Conservation (phyloP, 371 early-diverging fungal genomes). For the Actinomortierella wolfii region DNA sequence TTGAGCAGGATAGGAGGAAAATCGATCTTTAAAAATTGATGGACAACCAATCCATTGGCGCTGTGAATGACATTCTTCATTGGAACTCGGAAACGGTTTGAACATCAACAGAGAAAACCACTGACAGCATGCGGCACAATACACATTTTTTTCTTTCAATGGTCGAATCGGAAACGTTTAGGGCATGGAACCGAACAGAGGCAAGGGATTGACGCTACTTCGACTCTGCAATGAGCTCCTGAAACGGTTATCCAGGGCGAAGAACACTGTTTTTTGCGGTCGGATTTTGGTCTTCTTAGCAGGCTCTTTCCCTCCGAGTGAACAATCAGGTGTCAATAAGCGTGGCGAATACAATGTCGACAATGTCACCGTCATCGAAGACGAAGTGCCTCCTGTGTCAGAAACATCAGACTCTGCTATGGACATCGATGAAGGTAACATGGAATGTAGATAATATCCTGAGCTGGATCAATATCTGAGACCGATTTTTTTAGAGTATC, state of each 20-base stretch:
- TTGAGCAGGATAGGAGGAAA: neutral
- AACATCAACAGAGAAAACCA: no score
- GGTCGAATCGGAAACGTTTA: no score
- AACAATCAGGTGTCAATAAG: conserved; percentile 86
- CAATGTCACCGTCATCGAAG: conserved; percentile 62
- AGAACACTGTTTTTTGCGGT: conserved; percentile 80
- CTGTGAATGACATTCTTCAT: neutral
- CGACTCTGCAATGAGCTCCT: conserved; percentile 85
- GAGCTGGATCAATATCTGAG: neutral
- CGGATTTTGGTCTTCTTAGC: conserved; percentile 84
- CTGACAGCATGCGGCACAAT: no score
- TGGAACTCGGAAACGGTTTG: no score
- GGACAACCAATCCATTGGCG: neutral
- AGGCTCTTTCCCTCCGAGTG: conserved; percentile 77
- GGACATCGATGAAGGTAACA: conserved; percentile 24
- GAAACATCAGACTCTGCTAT: conserved; percentile 42
- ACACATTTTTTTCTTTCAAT: no score
- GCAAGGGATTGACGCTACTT: conserved; percentile 82
- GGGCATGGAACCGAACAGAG: conserved; percentile 73
- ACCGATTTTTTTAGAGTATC: no score
- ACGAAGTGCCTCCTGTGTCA: conserved; percentile 47
- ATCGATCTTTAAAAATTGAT: no score
- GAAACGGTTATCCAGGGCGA: conserved; percentile 78
- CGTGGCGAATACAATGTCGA: conserved; percentile 81
- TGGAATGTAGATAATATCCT: neutral